A percentile compares a stretch with the other conserved stretches of the same genome.
Evolutionary conservation across 306 rosid species (phyloP).

Genomic region (Gynostemma pentaphyllum): DNA sequence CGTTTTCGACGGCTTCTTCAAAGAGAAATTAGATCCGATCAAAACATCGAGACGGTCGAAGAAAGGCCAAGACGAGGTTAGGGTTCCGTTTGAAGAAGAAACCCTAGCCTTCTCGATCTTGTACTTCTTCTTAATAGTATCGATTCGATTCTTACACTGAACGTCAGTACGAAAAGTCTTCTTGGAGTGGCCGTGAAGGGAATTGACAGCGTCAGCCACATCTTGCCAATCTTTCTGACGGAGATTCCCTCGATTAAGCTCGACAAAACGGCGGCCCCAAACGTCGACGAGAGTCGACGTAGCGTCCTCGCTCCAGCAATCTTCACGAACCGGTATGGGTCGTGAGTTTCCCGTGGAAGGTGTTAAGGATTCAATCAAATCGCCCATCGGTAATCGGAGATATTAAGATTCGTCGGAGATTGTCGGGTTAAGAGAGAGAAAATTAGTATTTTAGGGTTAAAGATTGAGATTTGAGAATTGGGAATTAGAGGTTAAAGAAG

Average conservation of each 20-base stretch:
- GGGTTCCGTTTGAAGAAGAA: constrained; percentile 38
- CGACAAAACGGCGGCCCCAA: constrained; percentile 89
- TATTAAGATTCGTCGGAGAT: background rate
- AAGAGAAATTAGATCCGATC: constrained; percentile 41
- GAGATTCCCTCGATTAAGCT: constrained; percentile 93
- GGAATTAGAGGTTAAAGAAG: background rate
- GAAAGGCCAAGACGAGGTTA: constrained; percentile 62
- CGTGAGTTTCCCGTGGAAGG: constrained; percentile 25
- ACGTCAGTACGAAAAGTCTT: constrained; percentile 89
- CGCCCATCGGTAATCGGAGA: constrained; percentile 34
- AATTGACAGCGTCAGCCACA: constrained; percentile 88
- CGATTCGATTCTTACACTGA: constrained; percentile 94
- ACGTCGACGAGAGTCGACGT: constrained; percentile 74
- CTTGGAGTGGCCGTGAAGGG: constrained; percentile 80
- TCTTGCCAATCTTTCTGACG: constrained; percentile 99
- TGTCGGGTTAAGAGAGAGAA: background rate
- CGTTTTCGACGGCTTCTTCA: constrained; percentile 35
- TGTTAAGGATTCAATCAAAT: constrained; percentile 33
- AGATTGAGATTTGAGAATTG: background rate
- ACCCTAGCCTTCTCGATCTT: constrained; percentile 86
- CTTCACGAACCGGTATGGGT: constrained; percentile 76
- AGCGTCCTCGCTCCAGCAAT: constrained; percentile 95
- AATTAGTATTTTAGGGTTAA: background rate
- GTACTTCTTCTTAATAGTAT: constrained; percentile 87
- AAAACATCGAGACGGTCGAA: constrained; percentile 54